Evolutionary conservation across 345 rosid genomes (phyloP).

Genomic region (Stellera chamaejasme): DNA sequence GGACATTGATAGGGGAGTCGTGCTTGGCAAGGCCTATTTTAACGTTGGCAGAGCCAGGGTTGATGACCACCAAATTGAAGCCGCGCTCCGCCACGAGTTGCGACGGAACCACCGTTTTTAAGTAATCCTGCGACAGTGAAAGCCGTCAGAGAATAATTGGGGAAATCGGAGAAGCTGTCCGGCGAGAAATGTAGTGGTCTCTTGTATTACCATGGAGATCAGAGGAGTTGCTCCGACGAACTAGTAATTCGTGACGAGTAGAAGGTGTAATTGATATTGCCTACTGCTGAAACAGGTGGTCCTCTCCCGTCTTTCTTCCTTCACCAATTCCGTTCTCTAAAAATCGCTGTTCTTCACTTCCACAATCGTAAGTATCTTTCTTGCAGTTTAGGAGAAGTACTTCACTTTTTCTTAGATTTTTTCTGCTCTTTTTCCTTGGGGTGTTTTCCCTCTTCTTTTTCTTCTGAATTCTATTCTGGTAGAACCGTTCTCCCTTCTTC

Average conservation of each 20-base stretch:
- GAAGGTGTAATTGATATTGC: neutral
- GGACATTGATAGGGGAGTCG: slow-evolving; percentile 58
- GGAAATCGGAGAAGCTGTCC: neutral
- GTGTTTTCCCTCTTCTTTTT: no score
- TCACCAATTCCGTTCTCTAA: no score
- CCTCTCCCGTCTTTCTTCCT: neutral
- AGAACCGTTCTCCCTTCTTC: no score
- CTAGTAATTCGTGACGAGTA: neutral
- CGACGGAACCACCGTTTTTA: slow-evolving; percentile 86
- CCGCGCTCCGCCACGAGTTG: slow-evolving; percentile 86
- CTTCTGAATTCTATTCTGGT: no score
- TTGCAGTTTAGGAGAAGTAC: no score
- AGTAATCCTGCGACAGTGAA: slow-evolving; percentile 60
- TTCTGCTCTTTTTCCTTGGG: no score
- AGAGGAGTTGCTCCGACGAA: neutral
- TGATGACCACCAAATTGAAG: slow-evolving; percentile 74
- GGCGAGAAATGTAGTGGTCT: neutral
- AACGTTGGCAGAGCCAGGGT: slow-evolving; percentile 77
- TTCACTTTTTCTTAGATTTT: no score
- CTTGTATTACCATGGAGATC: slow-evolving; percentile 5
- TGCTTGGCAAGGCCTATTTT: slow-evolving; percentile 79
- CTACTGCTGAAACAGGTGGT: neutral
- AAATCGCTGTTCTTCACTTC: no score
- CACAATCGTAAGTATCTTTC: no score
- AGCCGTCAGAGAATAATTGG: no score